These are phyloP conservation scores for Senna siamea DNA, from an alignment of 306 rosid genomes.

Conservation along the genomic window DNA sequence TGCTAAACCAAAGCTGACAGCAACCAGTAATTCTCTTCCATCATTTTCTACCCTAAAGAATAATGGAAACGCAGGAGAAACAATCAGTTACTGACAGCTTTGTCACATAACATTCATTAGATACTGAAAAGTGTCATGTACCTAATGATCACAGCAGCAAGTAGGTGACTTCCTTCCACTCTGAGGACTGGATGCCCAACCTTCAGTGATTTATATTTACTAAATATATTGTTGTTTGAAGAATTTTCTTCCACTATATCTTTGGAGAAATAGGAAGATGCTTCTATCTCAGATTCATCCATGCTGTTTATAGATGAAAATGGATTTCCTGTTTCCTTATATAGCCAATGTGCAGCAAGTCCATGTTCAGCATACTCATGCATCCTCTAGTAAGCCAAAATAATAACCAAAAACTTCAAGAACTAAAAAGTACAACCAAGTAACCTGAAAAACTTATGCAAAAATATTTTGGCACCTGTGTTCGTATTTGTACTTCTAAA, in stretches of 20 bases:
- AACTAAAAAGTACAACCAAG: constrained; percentile 30
- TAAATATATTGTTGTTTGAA: constrained; percentile 47
- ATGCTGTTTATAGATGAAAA: constrained; percentile 49
- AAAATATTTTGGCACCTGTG: constrained; percentile 63
- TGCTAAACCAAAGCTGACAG: constrained; percentile 80
- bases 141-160: constrained; percentile 89
- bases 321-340: constrained; percentile 81
- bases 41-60: constrained; percentile 73
- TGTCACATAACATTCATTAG: constrained; percentile 10
- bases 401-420: constrained; percentile 29
- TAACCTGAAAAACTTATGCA: constrained; percentile 27
- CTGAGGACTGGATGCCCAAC: constrained; percentile 94
- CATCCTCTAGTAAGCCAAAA: constrained; percentile 70
- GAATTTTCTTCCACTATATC: constrained; percentile 64
- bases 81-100: constrained; percentile 14
- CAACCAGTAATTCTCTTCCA: constrained; percentile 87
- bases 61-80: constrained; percentile 36
- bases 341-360: constrained; percentile 99
- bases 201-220: constrained; percentile 70
- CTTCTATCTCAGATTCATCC: constrained; percentile 67
- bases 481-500: constrained; percentile 97
- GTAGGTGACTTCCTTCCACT: constrained; percentile 94
- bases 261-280: constrained; percentile 59
- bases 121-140: constrained; percentile 35
- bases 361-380: constrained; percentile 97